Percentiles rank a stretch among this genome's conserved stretches.
Evolutionary conservation across 2,329 filamentous ascomycete species (phyloP).

Genomic region (Ustilaginoidea virens): DNA sequence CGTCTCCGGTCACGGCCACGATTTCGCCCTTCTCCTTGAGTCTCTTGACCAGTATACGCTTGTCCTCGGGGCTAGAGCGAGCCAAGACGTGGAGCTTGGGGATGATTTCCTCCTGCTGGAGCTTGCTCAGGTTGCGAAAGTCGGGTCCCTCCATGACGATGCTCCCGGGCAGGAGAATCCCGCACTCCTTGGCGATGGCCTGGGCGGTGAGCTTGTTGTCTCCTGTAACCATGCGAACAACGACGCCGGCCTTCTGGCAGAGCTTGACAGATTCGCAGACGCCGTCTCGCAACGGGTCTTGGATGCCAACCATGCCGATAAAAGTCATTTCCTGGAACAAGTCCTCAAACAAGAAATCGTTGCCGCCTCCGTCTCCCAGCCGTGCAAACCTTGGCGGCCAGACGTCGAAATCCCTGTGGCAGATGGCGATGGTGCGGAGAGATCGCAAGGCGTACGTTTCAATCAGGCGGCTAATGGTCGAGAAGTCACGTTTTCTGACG

Average conservation of each 20-base stretch:
- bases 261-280: slow-evolving; percentile 58
- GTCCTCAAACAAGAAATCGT: slow-evolving; percentile 49
- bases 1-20: slow-evolving; percentile 71
- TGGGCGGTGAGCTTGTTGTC: slow-evolving; percentile 69
- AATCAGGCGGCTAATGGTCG: slow-evolving; percentile 51
- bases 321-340: slow-evolving; percentile 54
- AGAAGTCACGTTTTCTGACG: slow-evolving; percentile 36
- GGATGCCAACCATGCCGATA: slow-evolving; percentile 60
- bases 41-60: slow-evolving; percentile 55
- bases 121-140: slow-evolving; percentile 55
- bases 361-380: slow-evolving; percentile 36
- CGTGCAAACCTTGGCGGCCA: slow-evolving; percentile 62
- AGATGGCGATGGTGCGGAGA: slow-evolving; percentile 68
- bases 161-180: slow-evolving; percentile 53
- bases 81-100: slow-evolving; percentile 57
- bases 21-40: slow-evolving; percentile 61
- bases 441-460: slow-evolving; percentile 65
- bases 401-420: slow-evolving; percentile 69
- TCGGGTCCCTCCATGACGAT: slow-evolving; percentile 65
- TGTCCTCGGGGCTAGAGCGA: slow-evolving; percentile 62
- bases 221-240: slow-evolving; percentile 74
- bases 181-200: slow-evolving; percentile 65
- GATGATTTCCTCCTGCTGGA: slow-evolving; percentile 51
- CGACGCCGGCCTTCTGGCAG: slow-evolving; percentile 62
- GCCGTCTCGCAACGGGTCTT: slow-evolving; percentile 62